Conservation (phyloP, 331 rosid species). For the Malus hybrid region DNA sequence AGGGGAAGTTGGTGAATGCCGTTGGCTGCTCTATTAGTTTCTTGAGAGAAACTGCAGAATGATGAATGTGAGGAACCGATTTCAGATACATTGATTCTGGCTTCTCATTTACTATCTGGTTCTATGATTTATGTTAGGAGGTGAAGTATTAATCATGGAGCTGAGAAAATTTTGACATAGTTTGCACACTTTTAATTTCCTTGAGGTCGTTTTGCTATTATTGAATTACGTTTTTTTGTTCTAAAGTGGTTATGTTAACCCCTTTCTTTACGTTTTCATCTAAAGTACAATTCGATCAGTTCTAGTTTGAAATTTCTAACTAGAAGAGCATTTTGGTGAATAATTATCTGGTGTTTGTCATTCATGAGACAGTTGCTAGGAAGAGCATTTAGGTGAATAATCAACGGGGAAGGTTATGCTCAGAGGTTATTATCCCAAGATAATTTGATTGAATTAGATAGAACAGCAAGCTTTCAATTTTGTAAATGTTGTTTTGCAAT, state of each 20-base stretch:
- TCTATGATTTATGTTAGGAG: not conserved
- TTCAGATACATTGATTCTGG: not conserved
- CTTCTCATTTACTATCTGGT: not conserved
- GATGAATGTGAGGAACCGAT: not conserved
- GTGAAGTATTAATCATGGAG: too few relatives aligned
- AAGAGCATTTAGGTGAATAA: too few relatives aligned
- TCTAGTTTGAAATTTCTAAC: too few relatives aligned
- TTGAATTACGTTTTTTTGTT: too few relatives aligned
- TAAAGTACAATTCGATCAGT: too few relatives aligned
- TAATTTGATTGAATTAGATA: not conserved
- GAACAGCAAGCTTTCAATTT: not conserved
- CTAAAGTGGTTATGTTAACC: too few relatives aligned
- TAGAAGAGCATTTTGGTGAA: not conserved
- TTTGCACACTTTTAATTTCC: too few relatives aligned
- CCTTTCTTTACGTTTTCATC: too few relatives aligned
- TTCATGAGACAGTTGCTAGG: too few relatives aligned
- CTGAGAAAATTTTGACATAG: too few relatives aligned
- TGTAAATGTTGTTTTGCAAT: not conserved
- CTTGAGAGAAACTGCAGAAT: not conserved
- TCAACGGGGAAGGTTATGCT: not conserved
- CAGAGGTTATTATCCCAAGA: not conserved
- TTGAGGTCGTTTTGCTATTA: too few relatives aligned
- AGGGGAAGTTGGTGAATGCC: not conserved
- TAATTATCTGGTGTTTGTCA: not conserved
- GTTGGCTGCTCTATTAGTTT: not conserved